Conservation (phyloP, 352 stramenopile genomes). For the Phytopythium mirpurense region DNA sequence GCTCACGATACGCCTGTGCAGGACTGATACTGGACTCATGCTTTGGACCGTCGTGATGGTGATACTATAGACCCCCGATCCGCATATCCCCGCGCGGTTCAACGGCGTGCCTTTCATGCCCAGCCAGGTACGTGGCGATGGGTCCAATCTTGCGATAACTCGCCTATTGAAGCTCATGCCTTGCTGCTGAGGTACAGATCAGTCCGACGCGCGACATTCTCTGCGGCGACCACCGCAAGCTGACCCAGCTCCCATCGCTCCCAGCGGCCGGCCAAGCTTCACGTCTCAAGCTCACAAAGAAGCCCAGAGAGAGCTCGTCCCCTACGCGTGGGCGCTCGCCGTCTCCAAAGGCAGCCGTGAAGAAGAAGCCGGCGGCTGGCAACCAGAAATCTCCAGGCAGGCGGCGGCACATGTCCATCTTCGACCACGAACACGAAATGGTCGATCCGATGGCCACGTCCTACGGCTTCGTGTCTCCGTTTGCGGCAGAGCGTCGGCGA, state of each 20-base stretch:
- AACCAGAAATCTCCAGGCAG: slow-evolving; percentile 7
- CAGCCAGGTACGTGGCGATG: slow-evolving; percentile 30
- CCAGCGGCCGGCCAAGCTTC: not conserved
- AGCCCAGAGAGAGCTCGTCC: slow-evolving; percentile 5
- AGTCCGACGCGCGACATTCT: slow-evolving; percentile 50
- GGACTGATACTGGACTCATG: not conserved
- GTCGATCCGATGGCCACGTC: slow-evolving; percentile 15
- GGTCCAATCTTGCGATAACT: not conserved
- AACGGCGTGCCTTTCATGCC: slow-evolving; percentile 56
- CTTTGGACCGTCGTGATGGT: not conserved
- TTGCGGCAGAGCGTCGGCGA: slow-evolving; percentile 4
- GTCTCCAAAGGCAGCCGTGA: slow-evolving; percentile 4
- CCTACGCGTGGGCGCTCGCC: not conserved
- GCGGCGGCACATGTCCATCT: slow-evolving; percentile 6
- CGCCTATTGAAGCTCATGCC: not conserved
- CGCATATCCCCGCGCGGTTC: slow-evolving; percentile 51
- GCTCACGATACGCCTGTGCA: too few relatives aligned
- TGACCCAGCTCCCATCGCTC: slow-evolving; percentile 47
- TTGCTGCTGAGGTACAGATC: slow-evolving; percentile 14
- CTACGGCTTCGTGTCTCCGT: slow-evolving; percentile 22
- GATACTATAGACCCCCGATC: slow-evolving; percentile 44
- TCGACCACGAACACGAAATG: slow-evolving; percentile 11
- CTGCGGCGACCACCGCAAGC: slow-evolving; percentile 34
- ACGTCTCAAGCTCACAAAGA: slow-evolving; percentile 4
- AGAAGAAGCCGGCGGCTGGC: slow-evolving; percentile 2